phyloP scores from a whole-genome alignment of 352 stramenopile genomes.

The Peronospora farinosa region DNA sequence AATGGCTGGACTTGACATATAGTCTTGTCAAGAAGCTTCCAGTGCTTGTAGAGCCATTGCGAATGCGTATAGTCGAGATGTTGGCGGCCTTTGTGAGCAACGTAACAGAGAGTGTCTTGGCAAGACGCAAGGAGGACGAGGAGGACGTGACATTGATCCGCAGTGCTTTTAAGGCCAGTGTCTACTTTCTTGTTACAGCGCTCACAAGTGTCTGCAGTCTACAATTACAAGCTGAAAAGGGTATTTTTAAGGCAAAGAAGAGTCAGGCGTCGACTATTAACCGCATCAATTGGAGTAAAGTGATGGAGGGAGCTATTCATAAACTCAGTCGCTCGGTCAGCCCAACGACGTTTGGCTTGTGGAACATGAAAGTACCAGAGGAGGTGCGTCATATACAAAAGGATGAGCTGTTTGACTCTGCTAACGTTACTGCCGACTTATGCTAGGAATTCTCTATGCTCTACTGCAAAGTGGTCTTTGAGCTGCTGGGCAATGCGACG shows the following conservation, averaged over 20 bases:
- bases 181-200: slow-evolving; percentile 69
- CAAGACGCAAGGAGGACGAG: slow-evolving; percentile 33
- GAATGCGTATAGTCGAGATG: slow-evolving; percentile 62
- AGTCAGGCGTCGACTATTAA: slow-evolving; percentile 31
- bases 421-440: neutral
- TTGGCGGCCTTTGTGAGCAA: slow-evolving; percentile 56
- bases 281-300: slow-evolving; percentile 57
- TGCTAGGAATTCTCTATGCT: slow-evolving; percentile 67
- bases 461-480: slow-evolving; percentile 64
- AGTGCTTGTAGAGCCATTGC: slow-evolving; percentile 37
- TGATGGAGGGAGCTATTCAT: slow-evolving; percentile 51
- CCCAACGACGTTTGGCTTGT: slow-evolving; percentile 59
- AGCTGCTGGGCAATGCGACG: slow-evolving; percentile 56
- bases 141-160: slow-evolving; percentile 42
- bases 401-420: neutral
- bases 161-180: slow-evolving; percentile 55
- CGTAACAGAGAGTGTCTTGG: slow-evolving; percentile 45
- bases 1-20: slow-evolving; percentile 68
- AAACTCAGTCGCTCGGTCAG: slow-evolving; percentile 58
- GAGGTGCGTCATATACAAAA: slow-evolving; percentile 29
- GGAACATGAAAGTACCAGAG: slow-evolving; percentile 75
- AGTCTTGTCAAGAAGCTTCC: slow-evolving; percentile 67
- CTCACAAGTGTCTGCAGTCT: slow-evolving; percentile 44
- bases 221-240: slow-evolving; percentile 50
- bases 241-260: slow-evolving; percentile 55